Evolutionary conservation across 495 filamentous ascomycete species (phyloP).

Genomic region (Thozetella sp.): DNA sequence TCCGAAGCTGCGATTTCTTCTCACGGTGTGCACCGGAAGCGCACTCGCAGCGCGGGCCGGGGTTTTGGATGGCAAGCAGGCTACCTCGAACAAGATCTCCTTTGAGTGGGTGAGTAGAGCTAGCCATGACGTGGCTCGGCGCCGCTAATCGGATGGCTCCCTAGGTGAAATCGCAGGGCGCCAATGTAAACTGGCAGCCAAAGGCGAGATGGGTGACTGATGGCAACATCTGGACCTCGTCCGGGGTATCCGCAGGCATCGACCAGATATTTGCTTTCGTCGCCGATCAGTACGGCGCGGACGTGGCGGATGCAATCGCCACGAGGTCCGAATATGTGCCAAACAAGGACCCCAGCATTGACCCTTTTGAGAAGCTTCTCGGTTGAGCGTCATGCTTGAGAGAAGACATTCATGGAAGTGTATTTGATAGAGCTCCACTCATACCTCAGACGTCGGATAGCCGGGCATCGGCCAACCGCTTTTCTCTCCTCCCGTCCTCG

Average conservation of each 20-base stretch:
- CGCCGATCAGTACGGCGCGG: constrained; percentile 39
- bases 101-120: constrained; percentile 34
- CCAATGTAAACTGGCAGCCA: constrained; percentile 55
- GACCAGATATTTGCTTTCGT: constrained; percentile 61
- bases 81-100: constrained; percentile 53
- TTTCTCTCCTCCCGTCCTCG: too few species aligned
- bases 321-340: constrained; percentile 28
- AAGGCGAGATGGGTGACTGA: constrained; percentile 64
- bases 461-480: too few species aligned
- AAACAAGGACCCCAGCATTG: constrained; percentile 21
- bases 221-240: constrained; percentile 66
- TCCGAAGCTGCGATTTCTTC: constrained; percentile 50
- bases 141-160: neutral
- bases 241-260: constrained; percentile 65
- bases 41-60: constrained; percentile 51
- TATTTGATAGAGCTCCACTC: too few species aligned
- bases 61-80: constrained; percentile 54
- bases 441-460: too few species aligned
- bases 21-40: constrained; percentile 63
- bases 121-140: too few species aligned
- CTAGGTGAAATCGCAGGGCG: constrained; percentile 29
- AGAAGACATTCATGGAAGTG: too few species aligned
- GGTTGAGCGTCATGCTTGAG: too few species aligned
- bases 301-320: constrained; percentile 21
- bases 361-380: constrained; percentile 29